A percentile compares a stretch with the other conserved stretches of the same genome.
Conservation (phyloP, 306 rosid genomes). For the Mucuna pruriens region DNA sequence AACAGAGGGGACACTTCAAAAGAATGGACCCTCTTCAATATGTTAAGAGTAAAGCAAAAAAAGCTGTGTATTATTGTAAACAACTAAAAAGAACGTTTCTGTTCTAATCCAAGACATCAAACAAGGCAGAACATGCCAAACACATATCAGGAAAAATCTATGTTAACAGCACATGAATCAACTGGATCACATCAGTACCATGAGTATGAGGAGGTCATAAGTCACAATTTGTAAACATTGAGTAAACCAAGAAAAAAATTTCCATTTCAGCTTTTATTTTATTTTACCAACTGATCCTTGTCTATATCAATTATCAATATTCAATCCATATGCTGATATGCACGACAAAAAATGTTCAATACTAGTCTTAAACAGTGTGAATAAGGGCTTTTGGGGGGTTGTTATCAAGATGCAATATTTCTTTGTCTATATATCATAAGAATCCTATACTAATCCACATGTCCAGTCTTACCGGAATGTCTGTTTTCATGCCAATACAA, state of each 20-base stretch:
- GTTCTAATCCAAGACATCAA: constrained; percentile 36
- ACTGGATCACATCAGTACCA: constrained; percentile 27
- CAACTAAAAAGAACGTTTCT: constrained; percentile 31
- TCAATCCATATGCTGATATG: background rate
- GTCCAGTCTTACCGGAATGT: constrained; percentile 71
- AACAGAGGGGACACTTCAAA: constrained; percentile 13
- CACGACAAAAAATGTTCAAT: background rate
- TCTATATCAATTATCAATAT: constrained; percentile 16
- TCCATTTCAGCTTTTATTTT: constrained; percentile 6
- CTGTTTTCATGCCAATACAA: constrained; percentile 92
- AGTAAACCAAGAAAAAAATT: background rate
- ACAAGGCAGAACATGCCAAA: constrained; percentile 41
- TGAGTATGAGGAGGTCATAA: constrained; percentile 6
- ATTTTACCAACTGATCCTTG: background rate
- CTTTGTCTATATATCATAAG: background rate
- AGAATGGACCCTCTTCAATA: constrained; percentile 17
- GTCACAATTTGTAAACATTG: background rate
- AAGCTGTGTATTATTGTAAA: constrained; percentile 30
- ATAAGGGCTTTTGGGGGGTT: constrained; percentile 19
- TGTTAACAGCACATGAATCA: constrained; percentile 14
- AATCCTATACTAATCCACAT: background rate
- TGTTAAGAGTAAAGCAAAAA: constrained; percentile 8
- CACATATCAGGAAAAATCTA: constrained; percentile 28
- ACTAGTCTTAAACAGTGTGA: constrained; percentile 8
- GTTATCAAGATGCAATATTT: constrained; percentile 14